A percentile compares a stretch with the other conserved stretches of the same genome.
These are phyloP conservation scores for Xylaria sp. DNA, from an alignment of 495 filamentous ascomycete species.

Conservation along the genomic window DNA sequence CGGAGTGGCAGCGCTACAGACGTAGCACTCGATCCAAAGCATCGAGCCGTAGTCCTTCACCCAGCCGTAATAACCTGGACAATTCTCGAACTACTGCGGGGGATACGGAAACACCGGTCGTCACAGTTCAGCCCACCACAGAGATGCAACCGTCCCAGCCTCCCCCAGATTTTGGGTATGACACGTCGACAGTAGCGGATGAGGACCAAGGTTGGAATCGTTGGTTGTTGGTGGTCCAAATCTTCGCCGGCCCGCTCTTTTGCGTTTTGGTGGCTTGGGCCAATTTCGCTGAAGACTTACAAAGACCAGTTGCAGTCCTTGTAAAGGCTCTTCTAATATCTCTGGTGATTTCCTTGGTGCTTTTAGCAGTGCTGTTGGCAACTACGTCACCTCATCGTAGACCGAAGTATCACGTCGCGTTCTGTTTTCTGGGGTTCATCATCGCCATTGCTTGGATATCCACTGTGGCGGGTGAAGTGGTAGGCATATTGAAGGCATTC, in stretches of 20 bases:
- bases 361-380: conserved; percentile 67
- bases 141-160: conserved; percentile 35
- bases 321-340: conserved; percentile 70
- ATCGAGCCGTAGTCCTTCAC: conserved; percentile 40
- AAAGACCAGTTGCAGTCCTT: conserved; percentile 50
- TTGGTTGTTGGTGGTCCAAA: conserved; percentile 85
- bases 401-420: conserved; percentile 71
- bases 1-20: conserved; percentile 62
- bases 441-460: conserved; percentile 96
- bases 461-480: conserved; percentile 94
- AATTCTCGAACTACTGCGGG: neutral
- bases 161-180: conserved; percentile 33
- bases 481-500: conserved; percentile 91
- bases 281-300: conserved; percentile 62
- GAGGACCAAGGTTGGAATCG: conserved; percentile 75
- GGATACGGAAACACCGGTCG: neutral
- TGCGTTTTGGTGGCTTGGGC: conserved; percentile 79
- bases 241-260: conserved; percentile 88
- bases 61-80: conserved; percentile 29
- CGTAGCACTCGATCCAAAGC: conserved; percentile 48
- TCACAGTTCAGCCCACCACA: conserved; percentile 18
- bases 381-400: conserved; percentile 65
- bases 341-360: conserved; percentile 71
- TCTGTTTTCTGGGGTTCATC: conserved; percentile 90
- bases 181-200: conserved; percentile 33